These are phyloP conservation scores for Pseudocercospora musae DNA, from an alignment of 2,329 filamentous ascomycete species.

Conservation along the genomic window DNA sequence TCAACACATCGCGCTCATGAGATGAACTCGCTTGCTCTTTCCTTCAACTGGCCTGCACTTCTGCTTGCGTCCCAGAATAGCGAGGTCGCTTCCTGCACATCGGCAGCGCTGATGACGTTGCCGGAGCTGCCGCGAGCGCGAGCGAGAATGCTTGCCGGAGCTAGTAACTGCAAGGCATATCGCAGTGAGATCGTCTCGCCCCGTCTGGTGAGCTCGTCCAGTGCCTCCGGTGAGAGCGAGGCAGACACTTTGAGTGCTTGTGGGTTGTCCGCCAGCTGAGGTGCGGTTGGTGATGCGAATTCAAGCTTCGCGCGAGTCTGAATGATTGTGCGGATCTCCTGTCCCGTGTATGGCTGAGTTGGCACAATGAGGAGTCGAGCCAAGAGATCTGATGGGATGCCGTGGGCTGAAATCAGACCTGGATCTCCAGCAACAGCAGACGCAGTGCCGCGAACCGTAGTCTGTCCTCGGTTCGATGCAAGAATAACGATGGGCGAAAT, in stretches of 20 bases:
- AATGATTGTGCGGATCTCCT: slow-evolving; percentile 92
- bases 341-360: slow-evolving; percentile 80
- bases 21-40: slow-evolving; percentile 34
- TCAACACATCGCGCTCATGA: slow-evolving; percentile 30
- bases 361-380: slow-evolving; percentile 93
- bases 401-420: slow-evolving; percentile 76
- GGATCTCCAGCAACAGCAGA: slow-evolving; percentile 54
- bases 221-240: slow-evolving; percentile 72
- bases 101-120: slow-evolving; percentile 48
- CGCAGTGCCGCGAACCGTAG: slow-evolving; percentile 75
- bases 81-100: slow-evolving; percentile 51
- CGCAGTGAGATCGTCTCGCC: slow-evolving; percentile 86
- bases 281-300: slow-evolving; percentile 35
- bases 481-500: slow-evolving; percentile 97
- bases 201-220: slow-evolving; percentile 82
- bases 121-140: slow-evolving; percentile 56
- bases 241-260: slow-evolving; percentile 69
- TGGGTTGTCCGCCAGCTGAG: slow-evolving; percentile 32
- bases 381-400: slow-evolving; percentile 89
- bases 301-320: slow-evolving; percentile 63
- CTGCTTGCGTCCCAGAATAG: slow-evolving; percentile 50
- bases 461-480: slow-evolving; percentile 93
- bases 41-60: slow-evolving; percentile 41
- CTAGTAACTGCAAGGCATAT: slow-evolving; percentile 89
- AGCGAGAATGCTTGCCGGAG: slow-evolving; percentile 85